phyloP scores from a whole-genome alignment of 2,329 filamentous ascomycete species.

The Cercospora citrullina region DNA sequence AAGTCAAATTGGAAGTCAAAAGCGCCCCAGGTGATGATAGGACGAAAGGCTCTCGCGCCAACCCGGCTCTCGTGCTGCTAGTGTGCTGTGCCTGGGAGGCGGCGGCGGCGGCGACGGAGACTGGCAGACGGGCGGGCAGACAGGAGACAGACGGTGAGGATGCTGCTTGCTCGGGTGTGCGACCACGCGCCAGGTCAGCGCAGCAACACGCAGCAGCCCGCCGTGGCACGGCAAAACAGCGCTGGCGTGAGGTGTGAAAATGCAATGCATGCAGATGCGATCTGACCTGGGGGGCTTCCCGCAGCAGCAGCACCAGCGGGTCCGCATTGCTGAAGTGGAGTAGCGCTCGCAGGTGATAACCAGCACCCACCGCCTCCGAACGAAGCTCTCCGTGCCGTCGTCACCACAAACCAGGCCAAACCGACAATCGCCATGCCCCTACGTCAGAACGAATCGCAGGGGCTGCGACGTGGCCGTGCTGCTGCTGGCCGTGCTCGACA shows the following conservation, averaged over 20 bases:
- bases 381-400: neutral
- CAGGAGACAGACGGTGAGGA: neutral
- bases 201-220: neutral
- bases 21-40: neutral
- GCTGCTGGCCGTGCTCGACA: neutral
- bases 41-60: neutral
- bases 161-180: neutral
- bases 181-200: neutral
- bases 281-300: neutral
- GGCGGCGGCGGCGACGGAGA: neutral
- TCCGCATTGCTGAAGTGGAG: neutral
- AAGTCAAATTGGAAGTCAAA: constrained; percentile 4
- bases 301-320: neutral
- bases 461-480: neutral
- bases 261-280: constrained; percentile 4
- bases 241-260: constrained; percentile 1
- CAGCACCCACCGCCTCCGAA: neutral
- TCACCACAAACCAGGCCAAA: neutral
- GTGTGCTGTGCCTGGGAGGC: constrained; percentile 5
- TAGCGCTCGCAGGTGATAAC: neutral
- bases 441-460: neutral
- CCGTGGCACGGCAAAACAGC: constrained; percentile 1
- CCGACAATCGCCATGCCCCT: neutral
- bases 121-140: neutral
- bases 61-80: constrained; percentile 7